These are phyloP conservation scores for Termitomyces sp. DNA, from an alignment of 768 basidiomycete species.

Conservation along the genomic window DNA sequence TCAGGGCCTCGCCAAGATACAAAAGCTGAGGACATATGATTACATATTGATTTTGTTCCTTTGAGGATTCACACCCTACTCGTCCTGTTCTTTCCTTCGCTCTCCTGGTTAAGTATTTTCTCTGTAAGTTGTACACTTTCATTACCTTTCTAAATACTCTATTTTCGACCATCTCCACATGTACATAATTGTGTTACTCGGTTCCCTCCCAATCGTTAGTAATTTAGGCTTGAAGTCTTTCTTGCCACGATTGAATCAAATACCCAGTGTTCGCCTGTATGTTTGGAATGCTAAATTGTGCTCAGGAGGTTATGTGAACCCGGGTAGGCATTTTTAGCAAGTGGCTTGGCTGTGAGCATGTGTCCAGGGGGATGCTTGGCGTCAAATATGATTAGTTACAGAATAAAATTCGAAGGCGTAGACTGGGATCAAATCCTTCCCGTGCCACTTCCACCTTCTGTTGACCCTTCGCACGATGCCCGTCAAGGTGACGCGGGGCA, in stretches of 20 bases:
- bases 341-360: slow-evolving; percentile 16
- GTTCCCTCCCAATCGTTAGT: neutral
- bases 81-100: neutral
- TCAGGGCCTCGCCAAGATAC: slow-evolving; percentile 34
- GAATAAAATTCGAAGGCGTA: slow-evolving; percentile 35
- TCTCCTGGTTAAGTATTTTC: slow-evolving; percentile 6
- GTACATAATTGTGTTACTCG: slow-evolving; percentile 10
- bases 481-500: slow-evolving; percentile 4
- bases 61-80: neutral
- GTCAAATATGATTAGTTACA: slow-evolving; percentile 3
- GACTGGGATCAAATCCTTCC: slow-evolving; percentile 38
- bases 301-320: slow-evolving; percentile 2
- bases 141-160: slow-evolving; percentile 1
- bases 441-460: slow-evolving; percentile 9
- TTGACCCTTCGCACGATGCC: slow-evolving; percentile 20
- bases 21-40: slow-evolving; percentile 26
- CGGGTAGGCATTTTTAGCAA: slow-evolving; percentile 8
- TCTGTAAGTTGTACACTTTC: slow-evolving; percentile 12
- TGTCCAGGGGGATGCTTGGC: slow-evolving; percentile 16
- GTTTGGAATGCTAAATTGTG: neutral
- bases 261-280: slow-evolving; percentile 4
- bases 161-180: neutral
- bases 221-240: slow-evolving; percentile 3
- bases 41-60: slow-evolving; percentile 13
- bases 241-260: slow-evolving; percentile 1